Percentiles rank a stretch among this genome's conserved stretches.
phyloP scores from a whole-genome alignment of 768 basidiomycete genomes.

The Termitomyces eurrhizus region DNA sequence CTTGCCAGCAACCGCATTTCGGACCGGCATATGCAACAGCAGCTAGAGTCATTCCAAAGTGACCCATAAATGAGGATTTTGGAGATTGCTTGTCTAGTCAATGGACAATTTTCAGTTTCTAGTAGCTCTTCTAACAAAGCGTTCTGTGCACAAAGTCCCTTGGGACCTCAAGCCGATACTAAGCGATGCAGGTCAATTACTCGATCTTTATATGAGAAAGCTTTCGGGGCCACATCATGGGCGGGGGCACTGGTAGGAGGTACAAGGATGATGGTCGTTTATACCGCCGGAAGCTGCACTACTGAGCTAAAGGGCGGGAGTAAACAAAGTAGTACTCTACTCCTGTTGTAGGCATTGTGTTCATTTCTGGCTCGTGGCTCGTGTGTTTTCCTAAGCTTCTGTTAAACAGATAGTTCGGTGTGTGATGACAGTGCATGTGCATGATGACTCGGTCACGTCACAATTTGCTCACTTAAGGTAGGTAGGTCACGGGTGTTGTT shows the following conservation, averaged over 20 bases:
- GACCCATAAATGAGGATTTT: background rate
- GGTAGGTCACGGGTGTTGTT: too few species aligned
- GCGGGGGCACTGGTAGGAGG: background rate
- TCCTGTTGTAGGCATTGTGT: too few species aligned
- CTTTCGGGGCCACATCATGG: background rate
- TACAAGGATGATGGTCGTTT: background rate
- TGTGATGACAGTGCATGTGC: too few species aligned
- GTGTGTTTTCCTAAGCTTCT: too few species aligned
- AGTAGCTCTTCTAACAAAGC: background rate
- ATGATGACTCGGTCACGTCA: too few species aligned
- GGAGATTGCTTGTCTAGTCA: background rate
- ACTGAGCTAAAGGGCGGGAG: too few species aligned
- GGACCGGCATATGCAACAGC: background rate
- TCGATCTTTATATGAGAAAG: background rate
- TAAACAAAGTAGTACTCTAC: too few species aligned
- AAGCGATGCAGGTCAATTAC: background rate
- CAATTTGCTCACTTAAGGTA: too few species aligned
- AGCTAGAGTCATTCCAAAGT: background rate
- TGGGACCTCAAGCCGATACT: background rate
- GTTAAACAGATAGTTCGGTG: too few species aligned
- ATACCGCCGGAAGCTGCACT: too few species aligned
- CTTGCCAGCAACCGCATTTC: background rate
- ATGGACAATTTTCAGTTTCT: background rate
- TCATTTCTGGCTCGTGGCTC: too few species aligned
- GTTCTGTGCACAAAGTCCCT: background rate